Evolutionary conservation across 495 filamentous ascomycete species (phyloP).

Genomic region (Jackrogersella minutella): DNA sequence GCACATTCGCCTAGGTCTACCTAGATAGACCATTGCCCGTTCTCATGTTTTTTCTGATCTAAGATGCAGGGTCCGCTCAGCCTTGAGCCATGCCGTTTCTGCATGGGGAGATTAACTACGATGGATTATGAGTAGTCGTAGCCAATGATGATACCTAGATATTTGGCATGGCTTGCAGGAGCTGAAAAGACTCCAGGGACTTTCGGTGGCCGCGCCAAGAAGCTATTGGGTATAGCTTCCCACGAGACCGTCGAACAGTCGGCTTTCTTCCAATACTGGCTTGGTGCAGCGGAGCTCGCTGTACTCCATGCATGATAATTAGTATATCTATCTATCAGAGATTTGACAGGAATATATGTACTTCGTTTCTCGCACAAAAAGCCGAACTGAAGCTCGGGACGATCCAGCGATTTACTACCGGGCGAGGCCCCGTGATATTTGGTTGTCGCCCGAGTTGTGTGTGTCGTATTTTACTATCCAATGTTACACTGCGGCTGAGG

Average conservation of each 20-base stretch:
- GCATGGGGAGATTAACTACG: constrained; percentile 41
- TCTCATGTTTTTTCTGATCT: constrained; percentile 10
- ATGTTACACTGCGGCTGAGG: constrained; percentile 35
- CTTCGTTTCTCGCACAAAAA: constrained; percentile 5
- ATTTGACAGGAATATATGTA: constrained; percentile 7
- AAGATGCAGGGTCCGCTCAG: constrained; percentile 35
- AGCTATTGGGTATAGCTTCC: constrained; percentile 32
- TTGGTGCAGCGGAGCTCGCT: constrained; percentile 20
- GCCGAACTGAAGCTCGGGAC: constrained; percentile 16
- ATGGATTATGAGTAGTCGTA: constrained; percentile 22
- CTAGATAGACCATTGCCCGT: constrained; percentile 12
- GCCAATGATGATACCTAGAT: constrained; percentile 29
- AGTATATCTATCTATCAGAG: constrained; percentile 2
- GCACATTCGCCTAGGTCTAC: constrained; percentile 11
- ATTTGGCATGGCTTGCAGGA: constrained; percentile 39
- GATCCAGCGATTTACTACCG: neutral
- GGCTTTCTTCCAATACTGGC: constrained; percentile 13
- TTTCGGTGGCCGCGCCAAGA: constrained; percentile 39
- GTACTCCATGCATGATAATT: constrained; percentile 13
- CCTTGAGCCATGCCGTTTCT: constrained; percentile 37
- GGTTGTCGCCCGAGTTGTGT: constrained; percentile 3
- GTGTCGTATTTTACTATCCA: neutral
- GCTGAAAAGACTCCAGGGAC: constrained; percentile 38
- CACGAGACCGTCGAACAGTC: constrained; percentile 23
- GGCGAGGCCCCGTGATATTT: neutral